Evolutionary conservation across 495 filamentous ascomycete genomes (phyloP).

Genomic region (Friedmanniomyces simplex): DNA sequence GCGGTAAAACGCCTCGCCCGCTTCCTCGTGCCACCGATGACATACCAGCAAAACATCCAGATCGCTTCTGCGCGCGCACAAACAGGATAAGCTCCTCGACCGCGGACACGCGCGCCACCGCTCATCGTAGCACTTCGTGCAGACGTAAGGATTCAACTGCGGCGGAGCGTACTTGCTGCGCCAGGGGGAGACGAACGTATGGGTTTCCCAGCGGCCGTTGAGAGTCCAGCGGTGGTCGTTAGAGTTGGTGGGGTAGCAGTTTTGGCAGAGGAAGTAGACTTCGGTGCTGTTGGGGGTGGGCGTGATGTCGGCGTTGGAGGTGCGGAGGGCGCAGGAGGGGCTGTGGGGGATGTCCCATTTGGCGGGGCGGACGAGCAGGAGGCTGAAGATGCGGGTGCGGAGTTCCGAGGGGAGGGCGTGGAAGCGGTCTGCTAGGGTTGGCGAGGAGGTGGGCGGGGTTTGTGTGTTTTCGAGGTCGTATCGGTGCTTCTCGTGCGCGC

Average conservation of each 20-base stretch:
- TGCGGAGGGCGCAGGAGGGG: background rate
- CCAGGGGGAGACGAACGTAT: background rate
- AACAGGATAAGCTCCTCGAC: background rate
- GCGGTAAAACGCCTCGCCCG: background rate
- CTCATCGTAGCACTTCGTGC: constrained; percentile 5
- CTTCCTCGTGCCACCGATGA: constrained; percentile 2
- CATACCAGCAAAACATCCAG: constrained; percentile 10
- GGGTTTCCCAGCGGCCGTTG: background rate
- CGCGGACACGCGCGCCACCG: background rate
- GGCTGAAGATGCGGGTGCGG: constrained; percentile 7
- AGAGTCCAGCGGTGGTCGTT: background rate
- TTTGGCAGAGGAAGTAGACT: background rate
- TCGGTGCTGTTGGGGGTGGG: background rate
- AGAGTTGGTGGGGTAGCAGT: background rate
- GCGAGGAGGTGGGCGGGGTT: background rate
- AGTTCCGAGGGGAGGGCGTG: constrained; percentile 9
- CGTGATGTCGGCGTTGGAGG: background rate
- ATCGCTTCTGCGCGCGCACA: constrained; percentile 8
- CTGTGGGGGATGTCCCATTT: constrained; percentile 5
- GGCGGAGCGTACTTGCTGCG: constrained; percentile 2
- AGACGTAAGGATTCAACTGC: background rate
- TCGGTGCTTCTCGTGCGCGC: background rate
- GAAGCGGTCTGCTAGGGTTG: constrained; percentile 11
- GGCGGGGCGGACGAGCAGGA: constrained; percentile 3
- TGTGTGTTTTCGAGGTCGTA: background rate